Base-by-base conservation (phyloP, 768 basidiomycete species). In the Suillus variegatus region DNA sequence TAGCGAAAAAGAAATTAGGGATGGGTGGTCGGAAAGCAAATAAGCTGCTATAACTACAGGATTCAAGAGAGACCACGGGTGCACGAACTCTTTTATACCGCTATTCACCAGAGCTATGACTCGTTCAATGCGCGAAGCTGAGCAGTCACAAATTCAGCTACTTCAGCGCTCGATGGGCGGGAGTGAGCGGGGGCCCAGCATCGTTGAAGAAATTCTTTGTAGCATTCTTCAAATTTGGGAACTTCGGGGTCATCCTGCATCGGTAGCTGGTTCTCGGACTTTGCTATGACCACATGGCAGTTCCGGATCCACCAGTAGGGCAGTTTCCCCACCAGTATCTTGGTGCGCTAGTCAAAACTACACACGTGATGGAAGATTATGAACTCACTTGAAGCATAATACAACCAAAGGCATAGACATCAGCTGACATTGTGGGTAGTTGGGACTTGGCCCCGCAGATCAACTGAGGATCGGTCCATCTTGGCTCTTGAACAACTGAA, bases 381-480 rank as follows among this genome's bases (percentile, higher is more conserved):
- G 28, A 32, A 52, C 51, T 32, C 28, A 67, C 64, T 60, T 64
- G 64, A 14, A 67, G 44, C 60, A 64, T 52, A 28, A 52, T 28
- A 52, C 51, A 52, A 32, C 51, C 51, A 55, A 67, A 64, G 4
- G 66, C 61, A 44, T 65, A 67, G 6, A 65, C 12, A 38, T 67
- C 52, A 13, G 22, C 22, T 20, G 52, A 32, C 22, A 32, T 16
- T 16, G 13, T 61, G 8, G 47, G 47, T 49, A 49, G n/a, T 13
- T 22, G n/a, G 10, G 47, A 49, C 12, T 13, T 49, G 13, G 22
- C 47, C 22, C n/a, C 47, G 12, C 22, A 22, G n/a, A 49, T 22
- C 20, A 64, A 40, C 64, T 67, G 64, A 41, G 66, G 58, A 6
- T 64, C 66, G 16, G 32, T 41, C 64, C 64, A 65, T 28, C 64